Evolutionary conservation across 176 grass and related monocot species (phyloP), one percentile per base, ranked within the genome.

Genomic region (Ananas comosus): DNA sequence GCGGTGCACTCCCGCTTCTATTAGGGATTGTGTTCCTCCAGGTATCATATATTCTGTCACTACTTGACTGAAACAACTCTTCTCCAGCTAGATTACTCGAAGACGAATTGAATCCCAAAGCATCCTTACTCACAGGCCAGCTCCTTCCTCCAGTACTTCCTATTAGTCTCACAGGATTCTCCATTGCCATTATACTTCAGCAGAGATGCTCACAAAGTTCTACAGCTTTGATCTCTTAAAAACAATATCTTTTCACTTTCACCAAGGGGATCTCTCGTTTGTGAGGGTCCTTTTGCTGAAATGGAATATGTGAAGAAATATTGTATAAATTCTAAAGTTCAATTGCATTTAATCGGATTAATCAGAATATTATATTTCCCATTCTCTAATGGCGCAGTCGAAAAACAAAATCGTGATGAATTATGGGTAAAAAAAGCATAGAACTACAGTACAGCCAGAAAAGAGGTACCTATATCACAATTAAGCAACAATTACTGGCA

Each of bases 1-100:
- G 94, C 0, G 94, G 94, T 5, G 94, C 94, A 2, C 94, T 99
- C 71, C 87, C 94, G 69, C 94, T 99, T 12, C 94, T 86, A 84
- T 82, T 90, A 23, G 90, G 94, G n/a, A 76, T 70, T 13, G 81
- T 76, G 14, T 81, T 74, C 51, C 79, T 90, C 86, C 86, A 82
- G 9, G 75, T 79, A 27, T 80, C 77, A 66, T 90, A 89, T 68
- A 82, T 51, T 13, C 54, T 78, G 70, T 76, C 75, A 50, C 70
- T 73, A 78, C 69, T 76, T 50, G 83, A 81, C 76, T 85, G 82
- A 63, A 86, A 86, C 42, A 91, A 74, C 12, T 88, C 81, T 76
- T 89, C 88, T 73, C 72, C 84, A 21, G 88, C 81, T 81, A 87
- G n/a, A 76, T 64, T 77, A 42, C 49, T 65, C 12, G 87, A 66